Evolutionary conservation across 805 yeast genomes (phyloP).

Genomic region (Sporopachydermia quercuum): DNA sequence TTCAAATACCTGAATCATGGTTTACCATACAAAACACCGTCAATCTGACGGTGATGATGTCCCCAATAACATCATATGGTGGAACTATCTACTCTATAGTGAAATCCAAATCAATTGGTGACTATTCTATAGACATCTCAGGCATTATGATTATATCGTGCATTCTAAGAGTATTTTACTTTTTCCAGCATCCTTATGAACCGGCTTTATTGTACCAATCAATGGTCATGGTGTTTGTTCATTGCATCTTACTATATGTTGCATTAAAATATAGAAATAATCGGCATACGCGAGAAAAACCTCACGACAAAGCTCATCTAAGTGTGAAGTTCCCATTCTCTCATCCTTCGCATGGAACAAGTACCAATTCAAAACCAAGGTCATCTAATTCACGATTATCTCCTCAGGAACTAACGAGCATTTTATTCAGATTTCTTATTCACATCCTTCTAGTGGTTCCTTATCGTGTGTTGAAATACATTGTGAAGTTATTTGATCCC

Average conservation of each 20-base stretch:
- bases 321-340: not conserved
- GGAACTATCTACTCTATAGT: constrained; percentile 62
- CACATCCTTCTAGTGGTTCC: constrained; percentile 6
- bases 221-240: constrained; percentile 73
- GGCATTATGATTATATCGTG: constrained; percentile 79
- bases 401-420: not conserved
- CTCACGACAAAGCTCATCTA: constrained; percentile 1
- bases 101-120: constrained; percentile 47
- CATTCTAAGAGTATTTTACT: constrained; percentile 59
- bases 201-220: constrained; percentile 66
- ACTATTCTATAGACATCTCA: constrained; percentile 86
- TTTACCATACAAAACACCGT: constrained; percentile 39
- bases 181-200: constrained; percentile 69
- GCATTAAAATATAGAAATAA: constrained; percentile 40
- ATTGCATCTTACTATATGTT: constrained; percentile 43
- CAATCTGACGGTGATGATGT: constrained; percentile 55
- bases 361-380: constrained; percentile 6
- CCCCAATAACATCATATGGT: constrained; percentile 81
- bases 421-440: constrained; percentile 8
- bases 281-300: constrained; percentile 5
- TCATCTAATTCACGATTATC: not conserved
- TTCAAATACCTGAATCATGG: constrained; percentile 30
- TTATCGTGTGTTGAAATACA: constrained; percentile 19
- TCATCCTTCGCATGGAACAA: not conserved
- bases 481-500: constrained; percentile 54